phyloP scores from a whole-genome alignment of 176 grass and related monocot genomes.

The Raddia guianensis region DNA sequence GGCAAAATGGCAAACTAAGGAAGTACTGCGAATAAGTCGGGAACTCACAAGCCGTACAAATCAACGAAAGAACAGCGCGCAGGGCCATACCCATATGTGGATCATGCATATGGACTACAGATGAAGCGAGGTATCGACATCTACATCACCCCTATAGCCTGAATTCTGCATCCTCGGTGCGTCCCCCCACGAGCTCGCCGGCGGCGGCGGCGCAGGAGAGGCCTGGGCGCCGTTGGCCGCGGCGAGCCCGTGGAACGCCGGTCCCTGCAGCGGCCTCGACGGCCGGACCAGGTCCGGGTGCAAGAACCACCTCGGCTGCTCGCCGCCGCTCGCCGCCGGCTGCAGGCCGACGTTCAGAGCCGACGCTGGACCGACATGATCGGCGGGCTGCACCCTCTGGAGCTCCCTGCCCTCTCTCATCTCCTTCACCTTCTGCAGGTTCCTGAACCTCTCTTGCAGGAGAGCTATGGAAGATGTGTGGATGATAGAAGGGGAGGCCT shows the following conservation, averaged over 20 bases:
- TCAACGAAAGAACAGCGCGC: constrained; percentile 46
- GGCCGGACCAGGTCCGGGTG: constrained; percentile 79
- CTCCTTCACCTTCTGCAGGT: constrained; percentile 90
- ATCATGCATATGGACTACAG: constrained; percentile 63
- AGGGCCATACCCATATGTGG: constrained; percentile 42
- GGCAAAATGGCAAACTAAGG: constrained; percentile 18
- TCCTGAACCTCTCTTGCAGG: constrained; percentile 95
- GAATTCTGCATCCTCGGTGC: constrained; percentile 58
- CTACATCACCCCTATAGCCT: constrained; percentile 57
- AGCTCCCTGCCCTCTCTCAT: constrained; percentile 78
- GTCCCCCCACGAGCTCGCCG: constrained; percentile 37
- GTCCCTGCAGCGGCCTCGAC: constrained; percentile 43
- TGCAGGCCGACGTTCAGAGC: constrained; percentile 25
- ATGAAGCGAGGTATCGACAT: constrained; percentile 93
- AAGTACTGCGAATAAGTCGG: constrained; percentile 44
- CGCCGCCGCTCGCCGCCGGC: constrained; percentile 10
- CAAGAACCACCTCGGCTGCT: constrained; percentile 71
- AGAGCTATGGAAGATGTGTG: constrained; percentile 90
- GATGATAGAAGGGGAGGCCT: constrained; percentile 52
- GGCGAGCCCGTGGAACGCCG: constrained; percentile 1
- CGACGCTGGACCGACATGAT: constrained; percentile 3
- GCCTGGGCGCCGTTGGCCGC: not conserved
- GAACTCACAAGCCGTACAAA: constrained; percentile 49
- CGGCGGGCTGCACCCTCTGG: constrained; percentile 46
- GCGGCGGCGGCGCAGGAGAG: constrained; percentile 19